phyloP scores from a whole-genome alignment of 331 rosid genomes.

The Erythrophleum ivorense region DNA sequence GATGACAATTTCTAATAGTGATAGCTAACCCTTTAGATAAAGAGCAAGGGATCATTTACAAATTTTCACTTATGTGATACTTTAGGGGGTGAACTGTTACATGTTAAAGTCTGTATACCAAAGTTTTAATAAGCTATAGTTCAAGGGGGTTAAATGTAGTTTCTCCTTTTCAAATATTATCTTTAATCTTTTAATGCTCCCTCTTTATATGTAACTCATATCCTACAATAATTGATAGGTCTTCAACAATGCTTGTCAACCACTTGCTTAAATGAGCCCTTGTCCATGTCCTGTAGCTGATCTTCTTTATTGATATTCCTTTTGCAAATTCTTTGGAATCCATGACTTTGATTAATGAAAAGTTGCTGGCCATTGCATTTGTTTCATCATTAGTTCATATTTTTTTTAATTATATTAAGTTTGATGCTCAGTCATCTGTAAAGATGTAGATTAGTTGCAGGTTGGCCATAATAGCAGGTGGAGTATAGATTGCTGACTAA shows the following conservation, averaged over 20 bases:
- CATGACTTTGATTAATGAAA: not conserved
- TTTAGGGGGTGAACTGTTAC: not conserved
- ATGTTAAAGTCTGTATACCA: not conserved
- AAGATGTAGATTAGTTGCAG: constrained; percentile 16
- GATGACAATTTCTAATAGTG: no score
- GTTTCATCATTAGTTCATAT: not conserved
- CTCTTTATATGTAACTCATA: not conserved
- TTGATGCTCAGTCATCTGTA: not conserved
- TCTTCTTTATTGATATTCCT: not conserved
- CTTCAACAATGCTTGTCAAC: not conserved
- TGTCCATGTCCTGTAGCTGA: not conserved
- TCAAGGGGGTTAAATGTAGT: not conserved
- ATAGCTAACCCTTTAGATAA: not conserved
- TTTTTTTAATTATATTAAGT: not conserved
- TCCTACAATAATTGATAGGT: not conserved
- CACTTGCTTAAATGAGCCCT: not conserved
- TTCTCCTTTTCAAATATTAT: not conserved
- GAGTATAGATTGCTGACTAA: constrained; percentile 29
- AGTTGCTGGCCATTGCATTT: not conserved
- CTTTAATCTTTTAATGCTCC: not conserved
- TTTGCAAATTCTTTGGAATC: constrained; percentile 10
- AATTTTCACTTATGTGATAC: no score
- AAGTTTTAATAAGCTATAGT: no score
- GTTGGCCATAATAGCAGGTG: constrained; percentile 2
- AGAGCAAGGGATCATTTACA: not conserved